Conservation (phyloP, 257 asterid species). For the Fraxinus excelsior region DNA sequence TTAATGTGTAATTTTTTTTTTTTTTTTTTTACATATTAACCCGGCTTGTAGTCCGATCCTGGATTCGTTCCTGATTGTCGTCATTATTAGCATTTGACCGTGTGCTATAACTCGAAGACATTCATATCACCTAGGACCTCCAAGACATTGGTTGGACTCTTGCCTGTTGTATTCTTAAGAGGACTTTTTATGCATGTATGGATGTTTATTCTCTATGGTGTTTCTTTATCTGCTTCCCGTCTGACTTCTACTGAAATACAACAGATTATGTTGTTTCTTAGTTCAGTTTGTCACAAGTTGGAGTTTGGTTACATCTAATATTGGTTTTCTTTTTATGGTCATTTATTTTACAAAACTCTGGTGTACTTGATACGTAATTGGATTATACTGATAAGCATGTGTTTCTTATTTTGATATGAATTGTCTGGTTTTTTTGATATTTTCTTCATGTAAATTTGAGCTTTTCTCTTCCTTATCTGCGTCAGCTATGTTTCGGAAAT, state of each 20-base stretch:
- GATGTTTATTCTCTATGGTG: not conserved
- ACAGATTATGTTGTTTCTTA: not conserved
- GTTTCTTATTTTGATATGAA: not conserved
- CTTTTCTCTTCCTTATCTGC: constrained; percentile 18
- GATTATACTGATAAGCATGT: not conserved
- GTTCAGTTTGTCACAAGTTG: not conserved
- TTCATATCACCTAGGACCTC: not conserved
- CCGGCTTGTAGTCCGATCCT: no score
- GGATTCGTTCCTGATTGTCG: not conserved
- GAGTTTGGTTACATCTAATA: not conserved
- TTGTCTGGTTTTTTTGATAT: not conserved
- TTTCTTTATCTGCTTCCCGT: not conserved
- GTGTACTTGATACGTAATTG: not conserved
- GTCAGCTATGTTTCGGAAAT: constrained; percentile 91
- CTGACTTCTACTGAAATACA: not conserved
- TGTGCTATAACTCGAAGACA: not conserved
- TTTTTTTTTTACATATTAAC: no score
- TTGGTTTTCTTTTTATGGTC: not conserved
- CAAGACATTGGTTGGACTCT: not conserved
- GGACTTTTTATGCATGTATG: not conserved
- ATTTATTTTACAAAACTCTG: not conserved
- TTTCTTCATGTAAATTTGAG: constrained; percentile 8
- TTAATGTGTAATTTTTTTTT: no score
- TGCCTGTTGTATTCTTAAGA: not conserved
- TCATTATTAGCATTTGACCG: not conserved